phyloP scores from a whole-genome alignment of 441 rosid species.

The Kokia cookei region DNA sequence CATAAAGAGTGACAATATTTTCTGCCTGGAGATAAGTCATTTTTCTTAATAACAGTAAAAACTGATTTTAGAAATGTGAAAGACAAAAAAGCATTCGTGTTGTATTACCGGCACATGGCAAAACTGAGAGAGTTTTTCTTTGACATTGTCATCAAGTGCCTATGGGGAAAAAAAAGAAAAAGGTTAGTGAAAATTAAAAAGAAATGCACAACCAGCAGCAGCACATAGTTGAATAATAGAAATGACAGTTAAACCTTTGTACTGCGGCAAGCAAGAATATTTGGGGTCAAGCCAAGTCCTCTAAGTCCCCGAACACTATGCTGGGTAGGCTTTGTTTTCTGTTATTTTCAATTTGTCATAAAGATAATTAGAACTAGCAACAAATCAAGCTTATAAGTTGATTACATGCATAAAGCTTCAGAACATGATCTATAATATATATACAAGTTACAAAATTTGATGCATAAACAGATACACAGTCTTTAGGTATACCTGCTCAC shows the following conservation, averaged over 20 bases:
- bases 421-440: not conserved
- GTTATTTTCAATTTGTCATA: slow-evolving; percentile 16
- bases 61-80: not conserved
- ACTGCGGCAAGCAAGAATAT: slow-evolving; percentile 88
- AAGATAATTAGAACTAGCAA: not conserved
- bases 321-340: slow-evolving; percentile 95
- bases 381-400: not conserved
- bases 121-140: slow-evolving; percentile 64
- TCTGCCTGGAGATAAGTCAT: slow-evolving; percentile 39
- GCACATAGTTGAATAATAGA: not conserved
- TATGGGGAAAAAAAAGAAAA: slow-evolving; percentile 16
- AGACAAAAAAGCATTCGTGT: not conserved
- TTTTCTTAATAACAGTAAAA: slow-evolving; percentile 5
- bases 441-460: not conserved
- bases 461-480: not conserved
- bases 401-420: not conserved
- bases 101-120: slow-evolving; percentile 69
- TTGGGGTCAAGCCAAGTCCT: slow-evolving; percentile 75
- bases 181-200: not conserved
- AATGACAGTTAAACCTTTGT: slow-evolving; percentile 40
- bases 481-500: slow-evolving; percentile 62
- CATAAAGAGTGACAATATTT: slow-evolving; percentile 67
- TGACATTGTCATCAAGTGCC: slow-evolving; percentile 64
- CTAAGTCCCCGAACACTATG: slow-evolving; percentile 83
- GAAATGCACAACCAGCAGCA: slow-evolving; percentile 1